Evolutionary conservation across 371 early-diverging fungal species (phyloP).

Genomic region (Saksenaea oblongispora): DNA sequence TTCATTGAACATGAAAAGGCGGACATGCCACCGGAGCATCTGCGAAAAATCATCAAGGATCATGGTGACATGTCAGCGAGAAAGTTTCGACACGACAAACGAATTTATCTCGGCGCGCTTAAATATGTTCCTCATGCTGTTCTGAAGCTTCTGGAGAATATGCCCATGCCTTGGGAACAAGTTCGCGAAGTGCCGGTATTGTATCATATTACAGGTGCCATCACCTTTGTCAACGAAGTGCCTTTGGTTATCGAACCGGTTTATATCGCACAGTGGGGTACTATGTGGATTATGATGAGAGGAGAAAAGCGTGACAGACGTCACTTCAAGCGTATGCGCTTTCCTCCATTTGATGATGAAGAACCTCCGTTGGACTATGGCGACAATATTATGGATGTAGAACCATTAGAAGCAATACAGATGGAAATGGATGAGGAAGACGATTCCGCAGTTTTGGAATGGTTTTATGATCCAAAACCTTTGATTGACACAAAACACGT

Average conservation of each 20-base stretch:
- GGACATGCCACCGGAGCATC: conserved; percentile 97
- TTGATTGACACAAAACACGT: conserved; percentile 83
- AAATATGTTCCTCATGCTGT: conserved; percentile 99
- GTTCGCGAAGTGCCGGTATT: conserved; percentile 94
- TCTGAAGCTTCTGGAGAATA: conserved; percentile 95
- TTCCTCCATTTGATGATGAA: conserved; percentile 98
- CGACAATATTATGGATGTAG: conserved; percentile 97
- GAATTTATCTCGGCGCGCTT: conserved; percentile 95
- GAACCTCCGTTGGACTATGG: conserved; percentile 98
- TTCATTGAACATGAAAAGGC: conserved; percentile 80
- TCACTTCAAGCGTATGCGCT: conserved; percentile 98
- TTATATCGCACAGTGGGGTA: conserved; percentile 98
- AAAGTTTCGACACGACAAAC: conserved; percentile 95
- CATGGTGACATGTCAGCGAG: conserved; percentile 98
- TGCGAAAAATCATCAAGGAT: conserved; percentile 95
- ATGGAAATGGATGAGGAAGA: conserved; percentile 98
- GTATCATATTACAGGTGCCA: conserved; percentile 98
- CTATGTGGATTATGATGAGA: conserved; percentile 99
- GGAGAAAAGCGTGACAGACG: conserved; percentile 97
- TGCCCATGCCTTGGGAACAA: conserved; percentile 99
- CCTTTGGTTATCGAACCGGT: conserved; percentile 96
- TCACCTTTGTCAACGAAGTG: conserved; percentile 97
- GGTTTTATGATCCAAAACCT: conserved; percentile 98
- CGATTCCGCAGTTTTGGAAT: conserved; percentile 90
- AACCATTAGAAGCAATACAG: conserved; percentile 96